These are phyloP conservation scores for Alternaria brassicae DNA, from an alignment of 2,329 filamentous ascomycete genomes.

Conservation along the genomic window DNA sequence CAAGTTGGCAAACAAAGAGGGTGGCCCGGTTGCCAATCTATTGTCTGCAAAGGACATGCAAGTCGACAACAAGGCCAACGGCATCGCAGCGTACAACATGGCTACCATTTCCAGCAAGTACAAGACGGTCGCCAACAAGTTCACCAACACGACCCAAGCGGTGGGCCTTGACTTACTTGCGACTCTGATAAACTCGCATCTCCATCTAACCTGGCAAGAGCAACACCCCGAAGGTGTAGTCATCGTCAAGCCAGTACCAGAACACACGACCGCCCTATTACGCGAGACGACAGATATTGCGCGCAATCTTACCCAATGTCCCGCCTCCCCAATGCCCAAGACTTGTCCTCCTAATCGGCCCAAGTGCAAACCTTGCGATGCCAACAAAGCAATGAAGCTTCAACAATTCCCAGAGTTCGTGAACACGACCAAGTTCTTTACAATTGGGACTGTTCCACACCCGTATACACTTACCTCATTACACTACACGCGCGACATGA, in stretches of 20 bases:
- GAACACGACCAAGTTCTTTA: slow-evolving; percentile 77
- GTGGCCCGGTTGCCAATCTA: slow-evolving; percentile 68
- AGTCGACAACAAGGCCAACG: slow-evolving; percentile 68
- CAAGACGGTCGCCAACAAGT: slow-evolving; percentile 67
- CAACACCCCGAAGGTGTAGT: slow-evolving; percentile 77
- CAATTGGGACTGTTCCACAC: slow-evolving; percentile 87
- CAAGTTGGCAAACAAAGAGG: slow-evolving; percentile 59
- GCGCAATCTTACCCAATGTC: slow-evolving; percentile 76
- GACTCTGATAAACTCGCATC: slow-evolving; percentile 79
- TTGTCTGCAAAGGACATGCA: slow-evolving; percentile 64
- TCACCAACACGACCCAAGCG: slow-evolving; percentile 61
- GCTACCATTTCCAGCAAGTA: slow-evolving; percentile 69
- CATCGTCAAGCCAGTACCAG: slow-evolving; percentile 78
- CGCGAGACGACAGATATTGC: slow-evolving; percentile 75
- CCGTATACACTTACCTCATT: slow-evolving; percentile 83
- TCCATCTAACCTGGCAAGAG: slow-evolving; percentile 86
- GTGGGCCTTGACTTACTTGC: slow-evolving; percentile 72
- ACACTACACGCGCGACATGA: slow-evolving; percentile 60
- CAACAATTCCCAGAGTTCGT: slow-evolving; percentile 71
- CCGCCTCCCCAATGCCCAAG: slow-evolving; percentile 72
- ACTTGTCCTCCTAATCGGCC: slow-evolving; percentile 84
- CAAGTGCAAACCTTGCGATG: slow-evolving; percentile 74
- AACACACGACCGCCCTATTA: slow-evolving; percentile 76
- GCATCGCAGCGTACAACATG: slow-evolving; percentile 79
- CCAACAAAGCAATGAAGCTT: slow-evolving; percentile 69